Conservation (phyloP, 2,329 filamentous ascomycete genomes). For the Cryphonectria naterciae region DNA sequence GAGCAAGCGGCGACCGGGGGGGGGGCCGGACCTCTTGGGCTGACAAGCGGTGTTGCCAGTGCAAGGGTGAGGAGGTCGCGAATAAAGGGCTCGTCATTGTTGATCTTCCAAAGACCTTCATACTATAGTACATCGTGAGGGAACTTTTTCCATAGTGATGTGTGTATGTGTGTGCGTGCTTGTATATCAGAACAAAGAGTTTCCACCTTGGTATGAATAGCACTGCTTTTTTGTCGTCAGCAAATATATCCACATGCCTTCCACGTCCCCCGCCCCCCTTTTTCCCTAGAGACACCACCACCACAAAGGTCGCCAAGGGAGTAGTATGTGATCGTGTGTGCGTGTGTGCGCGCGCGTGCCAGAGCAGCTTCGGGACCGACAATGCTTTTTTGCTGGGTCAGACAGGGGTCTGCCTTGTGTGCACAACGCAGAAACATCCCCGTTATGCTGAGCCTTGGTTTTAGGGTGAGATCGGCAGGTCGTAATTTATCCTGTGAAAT, state of each 20-base stretch:
- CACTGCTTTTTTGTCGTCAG: background rate
- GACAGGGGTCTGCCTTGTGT: conserved; percentile 19
- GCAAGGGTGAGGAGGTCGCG: background rate
- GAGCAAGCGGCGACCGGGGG: conserved; percentile 1
- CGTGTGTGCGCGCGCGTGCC: background rate
- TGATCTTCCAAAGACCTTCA: too few relatives aligned
- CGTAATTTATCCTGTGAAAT: conserved; percentile 12
- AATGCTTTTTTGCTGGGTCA: conserved; percentile 16
- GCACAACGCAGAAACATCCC: background rate
- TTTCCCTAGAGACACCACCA: too few relatives aligned
- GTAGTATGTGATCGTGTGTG: too few relatives aligned
- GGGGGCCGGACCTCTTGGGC: background rate
- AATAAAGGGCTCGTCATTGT: background rate
- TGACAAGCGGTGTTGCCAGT: conserved; percentile 2
- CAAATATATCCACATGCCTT: background rate
- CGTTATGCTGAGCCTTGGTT: background rate
- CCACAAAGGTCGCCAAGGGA: too few relatives aligned
- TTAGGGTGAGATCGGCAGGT: conserved; percentile 13
- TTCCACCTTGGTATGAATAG: background rate
- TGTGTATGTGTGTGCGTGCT: background rate
- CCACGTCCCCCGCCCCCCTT: too few relatives aligned
- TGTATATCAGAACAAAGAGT: background rate
- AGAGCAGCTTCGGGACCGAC: conserved; percentile 14
- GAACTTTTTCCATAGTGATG: too few relatives aligned
- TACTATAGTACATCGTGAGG: too few relatives aligned